A percentile compares a stretch with the other conserved stretches of the same genome.
Conservation (phyloP, 805 yeast species). For the Wickerhamiella parazyma region DNA sequence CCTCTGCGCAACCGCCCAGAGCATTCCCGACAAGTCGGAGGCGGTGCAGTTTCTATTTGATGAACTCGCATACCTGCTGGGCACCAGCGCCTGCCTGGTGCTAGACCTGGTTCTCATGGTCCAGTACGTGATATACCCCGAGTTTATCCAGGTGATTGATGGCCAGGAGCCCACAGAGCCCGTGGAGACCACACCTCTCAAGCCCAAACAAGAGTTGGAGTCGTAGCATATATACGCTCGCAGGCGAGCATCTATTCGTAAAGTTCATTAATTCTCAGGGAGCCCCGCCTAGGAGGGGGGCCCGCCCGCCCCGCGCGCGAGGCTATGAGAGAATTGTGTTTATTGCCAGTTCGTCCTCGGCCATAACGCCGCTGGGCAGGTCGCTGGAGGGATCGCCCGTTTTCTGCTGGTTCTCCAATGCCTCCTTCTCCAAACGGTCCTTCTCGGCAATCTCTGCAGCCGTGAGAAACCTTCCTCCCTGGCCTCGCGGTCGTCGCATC, state of each 20-base stretch:
- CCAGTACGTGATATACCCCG: slow-evolving; percentile 21
- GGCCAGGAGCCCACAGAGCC: no score
- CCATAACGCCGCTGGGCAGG: slow-evolving; percentile 7
- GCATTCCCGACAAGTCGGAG: slow-evolving; percentile 11
- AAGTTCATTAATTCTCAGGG: no score
- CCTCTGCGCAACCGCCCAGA: slow-evolving; percentile 20
- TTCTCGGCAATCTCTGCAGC: slow-evolving; percentile 68
- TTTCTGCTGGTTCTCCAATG: neutral
- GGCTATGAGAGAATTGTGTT: neutral
- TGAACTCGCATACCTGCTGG: slow-evolving; percentile 23
- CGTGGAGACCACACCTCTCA: no score
- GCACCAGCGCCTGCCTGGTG: slow-evolving; percentile 18
- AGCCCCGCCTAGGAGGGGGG: no score
- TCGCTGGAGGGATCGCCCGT: neutral
- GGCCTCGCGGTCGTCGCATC: slow-evolving; percentile 97
- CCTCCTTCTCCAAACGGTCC: slow-evolving; percentile 30
- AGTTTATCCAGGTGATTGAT: slow-evolving; percentile 5
- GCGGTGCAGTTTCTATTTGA: slow-evolving; percentile 19
- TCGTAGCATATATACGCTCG: no score
- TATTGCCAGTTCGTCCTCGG: slow-evolving; percentile 1
- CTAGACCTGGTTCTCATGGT: slow-evolving; percentile 20
- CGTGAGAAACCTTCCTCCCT: slow-evolving; percentile 92
- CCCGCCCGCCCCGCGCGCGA: no score
- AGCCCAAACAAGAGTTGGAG: no score
- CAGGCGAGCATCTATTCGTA: no score